A percentile compares a stretch with the other conserved stretches of the same genome.
phyloP scores from a whole-genome alignment of 805 yeast species.

The Priceomyces castillae region DNA sequence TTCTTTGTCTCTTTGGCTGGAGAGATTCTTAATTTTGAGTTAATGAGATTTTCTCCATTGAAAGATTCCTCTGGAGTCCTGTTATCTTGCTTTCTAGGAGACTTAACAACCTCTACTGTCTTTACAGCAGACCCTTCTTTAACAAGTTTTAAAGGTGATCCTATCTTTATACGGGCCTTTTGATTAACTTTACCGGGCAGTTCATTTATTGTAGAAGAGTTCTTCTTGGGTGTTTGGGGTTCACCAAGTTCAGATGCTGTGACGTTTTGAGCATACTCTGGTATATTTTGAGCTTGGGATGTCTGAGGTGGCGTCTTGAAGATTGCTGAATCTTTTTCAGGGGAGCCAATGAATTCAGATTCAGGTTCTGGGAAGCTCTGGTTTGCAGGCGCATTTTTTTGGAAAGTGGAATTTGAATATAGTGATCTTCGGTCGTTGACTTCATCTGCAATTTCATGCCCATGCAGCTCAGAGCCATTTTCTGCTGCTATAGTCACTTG shows the following conservation, averaged over 20 bases:
- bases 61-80: conserved; percentile 2
- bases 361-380: conserved; percentile 34
- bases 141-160: conserved; percentile 36
- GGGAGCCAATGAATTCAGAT: conserved; percentile 24
- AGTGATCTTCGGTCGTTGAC: background rate
- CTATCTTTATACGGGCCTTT: conserved; percentile 32
- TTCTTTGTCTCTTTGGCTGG: conserved; percentile 4
- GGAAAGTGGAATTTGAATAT: conserved; percentile 21
- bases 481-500: background rate
- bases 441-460: background rate
- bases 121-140: conserved; percentile 29
- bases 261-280: background rate
- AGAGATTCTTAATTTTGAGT: conserved; percentile 21
- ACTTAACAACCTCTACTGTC: conserved; percentile 16
- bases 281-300: background rate
- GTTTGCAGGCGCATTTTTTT: background rate
- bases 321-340: conserved; percentile 14
- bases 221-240: background rate
- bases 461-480: background rate
- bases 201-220: background rate
- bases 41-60: conserved; percentile 20
- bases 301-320: conserved; percentile 29
- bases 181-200: background rate
- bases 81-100: conserved; percentile 1
- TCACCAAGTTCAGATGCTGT: background rate